Base-by-base conservation (phyloP, 2,329 filamentous ascomycete genomes). In the Aspergillus quadricinctus region DNA sequence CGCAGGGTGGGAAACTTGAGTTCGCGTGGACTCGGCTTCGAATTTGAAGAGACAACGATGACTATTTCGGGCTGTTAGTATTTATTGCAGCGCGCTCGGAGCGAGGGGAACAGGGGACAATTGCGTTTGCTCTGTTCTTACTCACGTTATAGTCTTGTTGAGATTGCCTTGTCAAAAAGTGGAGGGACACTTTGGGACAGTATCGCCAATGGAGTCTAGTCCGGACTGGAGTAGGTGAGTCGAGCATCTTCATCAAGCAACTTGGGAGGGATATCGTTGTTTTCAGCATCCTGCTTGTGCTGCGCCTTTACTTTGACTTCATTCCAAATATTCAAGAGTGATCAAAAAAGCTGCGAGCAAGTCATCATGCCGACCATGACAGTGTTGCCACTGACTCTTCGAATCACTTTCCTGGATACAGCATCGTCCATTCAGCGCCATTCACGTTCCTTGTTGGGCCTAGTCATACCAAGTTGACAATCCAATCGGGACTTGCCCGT, bases 391-490 rank as follows among this genome's bases (percentile, higher is more conserved):
- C 66, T 69, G 58, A 67, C 60, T 54, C 52, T 57, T 56, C 55
- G 56, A 53, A 49, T 54, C 37, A 45, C 51, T 53, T 50, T 53
- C 43, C 51, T 49, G 49, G 57, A 52, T 59, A 66, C 64, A 78
- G 75, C 56, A 77, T 78, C 57, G 68, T 77, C 46, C 70, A 72
- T 56, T 79, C 77, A 41, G 70, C 72, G 37, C 69, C 73, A 19
- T 79, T 78, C 57, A 75, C 73, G 48, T 78, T 80, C 61, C 68
- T 78, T 28, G 75, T 80, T 57, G 78, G 78, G 5, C 73, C 75
- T 6, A 66, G 70, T 21, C 75, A 77, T 62, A 77, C 74, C 49
- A 76, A 78, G 56, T 72, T 79, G 59, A 76, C 72, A 31, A 75
- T 80, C 60, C 78, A 80, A 62, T 70, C 75, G 28, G 75, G 71